Base-by-base conservation (phyloP, 306 rosid genomes). In the Prunus davidiana region DNA sequence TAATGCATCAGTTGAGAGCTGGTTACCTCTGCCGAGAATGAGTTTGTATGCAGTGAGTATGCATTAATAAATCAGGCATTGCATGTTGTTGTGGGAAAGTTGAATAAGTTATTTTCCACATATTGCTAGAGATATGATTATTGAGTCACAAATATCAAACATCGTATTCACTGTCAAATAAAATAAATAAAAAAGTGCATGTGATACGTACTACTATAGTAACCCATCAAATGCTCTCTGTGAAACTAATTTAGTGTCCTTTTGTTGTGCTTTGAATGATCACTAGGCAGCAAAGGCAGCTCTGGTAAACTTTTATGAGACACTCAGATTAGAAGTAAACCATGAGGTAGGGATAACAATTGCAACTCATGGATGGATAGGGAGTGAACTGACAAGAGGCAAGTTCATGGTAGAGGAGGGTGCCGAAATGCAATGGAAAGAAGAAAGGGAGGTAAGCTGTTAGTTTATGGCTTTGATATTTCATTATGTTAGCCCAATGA, bases 11-110 rank as follows among this genome's bases (percentile, higher is more conserved):
- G 92, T 89, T 2, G 98, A 91, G 69, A 91, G 75, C 77, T 93
- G 98, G 93, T 86, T 93, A 67, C 97, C 98, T 56, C 74, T 91
- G 84, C 96, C 97, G 25, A 87, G 93, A 76, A 93, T 93, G 98
- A 93, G 98, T 78, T 68, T 93, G 78, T 88, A 87, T 77, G 91
- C 93, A 65, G 98, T 91, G 63, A 91, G 97, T 87, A 73, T 14
- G 30, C 60, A 32, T 3, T 58, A 14, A 5, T 34, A 1, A 43
- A 15, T 28, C 19, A 7, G 25, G 14, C 24, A 51, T 25, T 50
- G 13, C 61, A 69, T 49, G 14, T 9, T 19, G 5, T 14, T 11
- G 0, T 60, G 14, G 7, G 34, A 60, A 60, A 0, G 12, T 24
- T 24, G 34, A 13, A 22, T 14, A 60, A 60, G 64, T 12, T 38